These are phyloP conservation scores for Microstroma glucosiphilum DNA, from an alignment of 1,284 basidiomycete species.

Conservation along the genomic window DNA sequence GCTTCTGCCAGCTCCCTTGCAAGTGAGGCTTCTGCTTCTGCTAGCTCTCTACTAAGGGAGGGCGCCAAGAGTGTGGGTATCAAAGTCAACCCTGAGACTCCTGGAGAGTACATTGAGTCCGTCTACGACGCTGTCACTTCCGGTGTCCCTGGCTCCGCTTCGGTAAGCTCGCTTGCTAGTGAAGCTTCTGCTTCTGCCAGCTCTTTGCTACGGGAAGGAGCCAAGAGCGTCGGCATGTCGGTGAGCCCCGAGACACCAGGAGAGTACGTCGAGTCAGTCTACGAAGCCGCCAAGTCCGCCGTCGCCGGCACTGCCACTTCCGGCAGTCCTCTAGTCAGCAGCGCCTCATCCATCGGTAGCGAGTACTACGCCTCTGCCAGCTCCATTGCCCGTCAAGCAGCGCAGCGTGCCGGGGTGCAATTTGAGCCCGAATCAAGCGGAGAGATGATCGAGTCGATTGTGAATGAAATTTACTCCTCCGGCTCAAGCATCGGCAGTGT, in stretches of 20 bases:
- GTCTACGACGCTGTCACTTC: constrained; percentile 7
- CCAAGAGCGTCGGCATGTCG: constrained; percentile 5
- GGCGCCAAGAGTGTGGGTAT: constrained; percentile 6
- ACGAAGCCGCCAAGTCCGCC: not conserved
- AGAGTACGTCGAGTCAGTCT: constrained; percentile 9
- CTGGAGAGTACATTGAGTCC: constrained; percentile 18
- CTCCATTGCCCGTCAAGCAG: constrained; percentile 6
- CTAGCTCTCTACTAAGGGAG: not conserved
- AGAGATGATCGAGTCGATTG: constrained; percentile 3
- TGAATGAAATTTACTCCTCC: no score
- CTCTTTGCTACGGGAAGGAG: not conserved
- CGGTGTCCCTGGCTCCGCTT: not conserved
- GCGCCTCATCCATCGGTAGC: not conserved
- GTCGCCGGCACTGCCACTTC: constrained; percentile 3
- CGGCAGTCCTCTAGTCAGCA: not conserved
- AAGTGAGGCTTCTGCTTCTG: constrained; percentile 1
- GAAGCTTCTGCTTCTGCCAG: constrained; percentile 1
- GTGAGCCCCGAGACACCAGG: constrained; percentile 6
- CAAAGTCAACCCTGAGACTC: constrained; percentile 17
- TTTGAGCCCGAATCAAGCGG: constrained; percentile 5
- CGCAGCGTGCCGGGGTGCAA: not conserved
- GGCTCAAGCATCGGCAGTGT: no score
- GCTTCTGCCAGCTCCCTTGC: constrained; percentile 7
- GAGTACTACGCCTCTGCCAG: not conserved
- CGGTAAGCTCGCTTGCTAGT: not conserved